A percentile compares a stretch with the other conserved stretches of the same genome.
phyloP scores from a whole-genome alignment of 2,329 filamentous ascomycete species.

The Cercospora beticola region DNA sequence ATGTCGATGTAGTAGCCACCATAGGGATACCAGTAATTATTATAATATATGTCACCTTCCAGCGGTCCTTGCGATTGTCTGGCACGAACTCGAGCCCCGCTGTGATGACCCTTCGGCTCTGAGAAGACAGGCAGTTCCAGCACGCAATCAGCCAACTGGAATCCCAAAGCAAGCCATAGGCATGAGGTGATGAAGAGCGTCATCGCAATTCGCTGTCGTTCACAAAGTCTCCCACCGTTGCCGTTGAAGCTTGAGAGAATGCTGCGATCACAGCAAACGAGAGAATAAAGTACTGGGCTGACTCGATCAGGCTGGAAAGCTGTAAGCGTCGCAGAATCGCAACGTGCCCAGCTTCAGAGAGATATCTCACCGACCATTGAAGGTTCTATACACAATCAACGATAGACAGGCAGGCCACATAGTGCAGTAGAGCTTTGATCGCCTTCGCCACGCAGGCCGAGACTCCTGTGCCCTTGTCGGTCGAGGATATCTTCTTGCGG shows the following conservation, averaged over 20 bases:
- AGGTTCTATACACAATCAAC: neutral
- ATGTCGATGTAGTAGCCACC: neutral
- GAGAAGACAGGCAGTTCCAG: neutral
- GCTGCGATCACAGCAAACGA: neutral
- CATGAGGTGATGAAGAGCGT: neutral
- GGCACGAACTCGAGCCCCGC: neutral
- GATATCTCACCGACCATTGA: neutral
- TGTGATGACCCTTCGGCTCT: fast-evolving
- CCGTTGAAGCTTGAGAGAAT: neutral
- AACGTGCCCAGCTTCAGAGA: neutral
- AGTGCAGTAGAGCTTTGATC: too few species aligned
- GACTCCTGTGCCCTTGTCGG: too few species aligned
- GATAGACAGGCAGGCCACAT: neutral
- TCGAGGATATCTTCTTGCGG: too few species aligned
- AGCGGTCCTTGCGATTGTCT: neutral
- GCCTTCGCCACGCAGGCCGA: too few species aligned
- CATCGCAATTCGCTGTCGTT: neutral
- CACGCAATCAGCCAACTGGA: neutral
- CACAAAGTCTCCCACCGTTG: neutral
- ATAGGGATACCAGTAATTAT: too few species aligned
- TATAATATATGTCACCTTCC: too few species aligned
- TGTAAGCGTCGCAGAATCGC: neutral
- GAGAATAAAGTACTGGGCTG: neutral
- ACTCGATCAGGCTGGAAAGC: neutral
- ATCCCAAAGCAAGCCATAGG: neutral